Conservation (phyloP, 1,284 basidiomycete genomes). For the Puccinia brachypodii region DNA sequence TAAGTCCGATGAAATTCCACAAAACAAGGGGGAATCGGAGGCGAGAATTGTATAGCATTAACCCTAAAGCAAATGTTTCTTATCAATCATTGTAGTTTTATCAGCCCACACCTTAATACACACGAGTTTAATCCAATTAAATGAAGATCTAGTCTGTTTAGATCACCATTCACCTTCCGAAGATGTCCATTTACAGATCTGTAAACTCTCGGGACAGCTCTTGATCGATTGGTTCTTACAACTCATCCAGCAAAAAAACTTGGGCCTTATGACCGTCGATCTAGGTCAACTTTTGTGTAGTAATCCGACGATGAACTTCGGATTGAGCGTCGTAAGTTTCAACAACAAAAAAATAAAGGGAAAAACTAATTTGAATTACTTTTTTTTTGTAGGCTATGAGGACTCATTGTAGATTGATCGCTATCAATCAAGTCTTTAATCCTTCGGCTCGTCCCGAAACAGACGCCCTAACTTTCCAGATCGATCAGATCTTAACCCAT, state of each 20-base stretch:
- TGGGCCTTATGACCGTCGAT: slow-evolving; percentile 29
- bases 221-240: slow-evolving; percentile 38
- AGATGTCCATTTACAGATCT: slow-evolving; percentile 15
- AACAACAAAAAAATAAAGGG: no score
- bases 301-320: slow-evolving; percentile 38
- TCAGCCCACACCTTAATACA: slow-evolving; percentile 39
- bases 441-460: background rate
- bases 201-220: slow-evolving; percentile 7
- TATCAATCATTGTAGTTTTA: slow-evolving; percentile 5
- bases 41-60: no score
- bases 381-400: slow-evolving; percentile 29
- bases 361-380: background rate
- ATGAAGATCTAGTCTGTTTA: slow-evolving; percentile 35
- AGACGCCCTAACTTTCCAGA: background rate
- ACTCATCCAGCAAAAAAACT: background rate
- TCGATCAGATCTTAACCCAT: slow-evolving; percentile 25
- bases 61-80: background rate
- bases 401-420: slow-evolving; percentile 45
- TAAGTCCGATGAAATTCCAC: background rate
- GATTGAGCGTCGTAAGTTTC: slow-evolving; percentile 41
- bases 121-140: slow-evolving; percentile 33
- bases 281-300: slow-evolving; percentile 18
- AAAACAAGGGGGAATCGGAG: background rate
- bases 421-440: slow-evolving; percentile 10
- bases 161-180: background rate